Percentiles rank a stretch among this genome's conserved stretches.
Evolutionary conservation across 2,329 filamentous ascomycete genomes (phyloP).

Genomic region (Thermomyces lanuginosus): DNA sequence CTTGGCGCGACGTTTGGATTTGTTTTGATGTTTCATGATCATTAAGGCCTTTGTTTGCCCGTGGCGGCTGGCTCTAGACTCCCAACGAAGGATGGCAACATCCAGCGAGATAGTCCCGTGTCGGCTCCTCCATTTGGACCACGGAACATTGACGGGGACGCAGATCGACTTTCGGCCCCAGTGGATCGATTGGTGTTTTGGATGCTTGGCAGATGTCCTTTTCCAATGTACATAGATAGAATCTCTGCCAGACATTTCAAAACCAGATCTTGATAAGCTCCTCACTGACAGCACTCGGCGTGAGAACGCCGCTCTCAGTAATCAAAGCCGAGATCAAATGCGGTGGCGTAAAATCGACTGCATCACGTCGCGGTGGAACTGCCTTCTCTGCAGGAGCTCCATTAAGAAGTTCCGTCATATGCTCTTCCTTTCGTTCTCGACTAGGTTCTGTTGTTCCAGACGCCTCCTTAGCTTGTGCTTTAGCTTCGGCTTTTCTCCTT

Average conservation of each 20-base stretch:
- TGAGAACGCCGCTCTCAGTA: conserved; percentile 47
- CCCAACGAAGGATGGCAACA: too few relatives aligned
- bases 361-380: conserved; percentile 13
- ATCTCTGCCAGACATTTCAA: too few relatives aligned
- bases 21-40: too few relatives aligned
- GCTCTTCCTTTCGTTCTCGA: conserved; percentile 6
- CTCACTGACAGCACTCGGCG: conserved; percentile 49
- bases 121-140: too few relatives aligned
- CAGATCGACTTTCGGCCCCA: not conserved
- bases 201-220: too few relatives aligned
- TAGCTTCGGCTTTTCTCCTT: conserved; percentile 13
- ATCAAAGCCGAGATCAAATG: conserved; percentile 48
- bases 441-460: not conserved
- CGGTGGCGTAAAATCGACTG: conserved; percentile 39
- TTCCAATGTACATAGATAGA: too few relatives aligned
- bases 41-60: too few relatives aligned
- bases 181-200: too few relatives aligned
- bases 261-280: conserved; percentile 50
- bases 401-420: conserved; percentile 8
- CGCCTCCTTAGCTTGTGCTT: conserved; percentile 5
- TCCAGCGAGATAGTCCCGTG: too few relatives aligned
- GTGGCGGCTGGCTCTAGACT: too few relatives aligned
- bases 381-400: conserved; percentile 6
- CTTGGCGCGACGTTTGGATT: too few relatives aligned
- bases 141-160: too few relatives aligned